Evolutionary conservation across 768 basidiomycete species (phyloP), one percentile per base, ranked within the genome.

Genomic region (Boletus reticuloceps): DNA sequence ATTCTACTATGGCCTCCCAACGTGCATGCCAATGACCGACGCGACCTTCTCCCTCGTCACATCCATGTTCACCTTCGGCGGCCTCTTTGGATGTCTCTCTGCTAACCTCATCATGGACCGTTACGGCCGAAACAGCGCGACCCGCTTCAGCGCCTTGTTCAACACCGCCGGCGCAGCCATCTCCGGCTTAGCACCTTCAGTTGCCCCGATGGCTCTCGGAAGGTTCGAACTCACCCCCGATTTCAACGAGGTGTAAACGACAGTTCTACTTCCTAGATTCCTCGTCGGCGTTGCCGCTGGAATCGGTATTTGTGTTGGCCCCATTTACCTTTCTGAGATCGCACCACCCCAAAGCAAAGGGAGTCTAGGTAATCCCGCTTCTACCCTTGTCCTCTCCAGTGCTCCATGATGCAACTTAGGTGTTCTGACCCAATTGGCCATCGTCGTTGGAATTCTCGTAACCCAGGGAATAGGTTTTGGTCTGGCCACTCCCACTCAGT

Each of bases 381-480:
- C 32, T 37, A 2, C 13, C 7, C 43, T 5, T 16, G 48, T 47
- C 34, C 27, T 44, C 8, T 39, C 17, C 19, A 42, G 22, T 8
- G 6, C 53, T 45, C 31, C 44, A 54, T 50, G 27, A 14, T 16
- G 19, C 5, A 19, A 10, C 47, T 19, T 55, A 90, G 89, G 89
- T 20, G 87, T 93, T 27, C 76, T 94, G 29, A 91, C 88, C 1
- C 92, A 94, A 61, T 73, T 94, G 27, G 84, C 81, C 38, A 88
- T 96, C 63, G 91, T 96, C 34, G 71, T 91, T 50, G 91, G 91
- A 29, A 88, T 97, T 59, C 86, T 96, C 79, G 68, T 84, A n/a
- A 89, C 94, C 1, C 95, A 98, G 65, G 71, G 78, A 6, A 75
- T 91, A 56, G 93, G 92, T 4, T 75, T 94, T 37, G 69, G 74